Base-by-base conservation (phyloP, 2,329 filamentous ascomycete species). In the Periconia macrospinosa region DNA sequence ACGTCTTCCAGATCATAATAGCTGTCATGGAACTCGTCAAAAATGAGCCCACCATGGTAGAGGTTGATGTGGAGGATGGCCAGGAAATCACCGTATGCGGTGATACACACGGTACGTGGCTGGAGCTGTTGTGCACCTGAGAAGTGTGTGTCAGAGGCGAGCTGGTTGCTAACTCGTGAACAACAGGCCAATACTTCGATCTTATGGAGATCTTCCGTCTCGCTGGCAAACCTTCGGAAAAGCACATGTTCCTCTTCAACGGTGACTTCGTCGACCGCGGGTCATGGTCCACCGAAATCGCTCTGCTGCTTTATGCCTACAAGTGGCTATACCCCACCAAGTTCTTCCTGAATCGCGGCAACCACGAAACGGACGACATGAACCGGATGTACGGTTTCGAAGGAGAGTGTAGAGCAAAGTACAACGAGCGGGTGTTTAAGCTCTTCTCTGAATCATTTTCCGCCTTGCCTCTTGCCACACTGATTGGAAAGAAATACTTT, bases 361-460 rank as follows among this genome's bases (percentile, higher is more conserved):
- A 99, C 77, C 94, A 99, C 77, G 94, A 99, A 79, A 97, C 94
- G 46, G 93, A 97, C 72, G 93, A 97, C 76, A 99, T 99, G 94
- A 99, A 99, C 81, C 87, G 91, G 62, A 92, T 94, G 50, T 99
- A 99, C 72, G 94, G 94, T 17, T 99, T 99, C 68, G 94, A 99
- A 76, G 94, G 94, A 70, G 94, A 99, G 75, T 97, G 94, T 81
- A 94, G 93, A 75, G 91, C 91, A 65, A 99, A 99, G 78, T 99
- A 99, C 77, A 97, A 91, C 73, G 94, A 96, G 76, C 88, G 90
- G 44, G 85, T 91, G 30, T 99, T 97, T 84, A 97, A 96, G 78
- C 81, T 97, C 43, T 99, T 99, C 79, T 97, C 93, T 0, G 94
- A 99, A 75, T 95, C 92, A 57, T 99, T 99, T 82, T 97, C 92